Percentiles rank a stretch among this genome's conserved stretches.
Conservation (phyloP, 805 yeast species). For the Danielia reshetovae region DNA sequence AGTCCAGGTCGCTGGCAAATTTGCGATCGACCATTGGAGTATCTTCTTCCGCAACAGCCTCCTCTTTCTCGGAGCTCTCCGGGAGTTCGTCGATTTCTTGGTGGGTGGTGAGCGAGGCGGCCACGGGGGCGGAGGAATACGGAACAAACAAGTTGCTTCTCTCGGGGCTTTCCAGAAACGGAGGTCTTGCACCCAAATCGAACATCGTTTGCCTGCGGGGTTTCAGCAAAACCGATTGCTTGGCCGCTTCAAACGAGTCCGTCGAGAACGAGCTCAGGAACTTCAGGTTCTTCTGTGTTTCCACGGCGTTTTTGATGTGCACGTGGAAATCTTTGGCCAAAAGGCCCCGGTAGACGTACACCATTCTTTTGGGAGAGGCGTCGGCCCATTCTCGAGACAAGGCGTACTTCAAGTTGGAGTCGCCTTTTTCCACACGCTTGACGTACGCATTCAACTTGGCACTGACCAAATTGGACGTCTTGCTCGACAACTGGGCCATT, state of each 20-base stretch:
- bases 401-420: slow-evolving; percentile 65
- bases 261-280: slow-evolving; percentile 7
- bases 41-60: slow-evolving; percentile 4
- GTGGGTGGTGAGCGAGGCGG: slow-evolving; percentile 52
- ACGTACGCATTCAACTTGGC: slow-evolving; percentile 85
- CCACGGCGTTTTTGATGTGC: slow-evolving; percentile 65
- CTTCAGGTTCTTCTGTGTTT: slow-evolving; percentile 36
- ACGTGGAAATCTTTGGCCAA: slow-evolving; percentile 70
- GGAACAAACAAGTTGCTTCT: slow-evolving; percentile 55
- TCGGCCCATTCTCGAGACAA: slow-evolving; percentile 88
- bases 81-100: background rate
- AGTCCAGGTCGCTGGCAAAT: slow-evolving; percentile 30
- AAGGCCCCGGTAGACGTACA: slow-evolving; percentile 77
- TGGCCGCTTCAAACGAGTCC: slow-evolving; percentile 35
- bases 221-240: slow-evolving; percentile 29
- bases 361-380: slow-evolving; percentile 86
- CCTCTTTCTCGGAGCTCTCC: slow-evolving; percentile 10
- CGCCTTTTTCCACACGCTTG: slow-evolving; percentile 81
- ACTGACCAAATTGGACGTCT: slow-evolving; percentile 74
- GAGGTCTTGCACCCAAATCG: slow-evolving; percentile 45
- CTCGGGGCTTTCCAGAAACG: slow-evolving; percentile 41
- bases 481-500: slow-evolving; percentile 76
- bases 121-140: slow-evolving; percentile 72
- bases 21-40: slow-evolving; percentile 5
- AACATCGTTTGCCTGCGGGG: slow-evolving; percentile 52